These are phyloP conservation scores for Gossypium sturtianum DNA, from an alignment of 345 rosid genomes.

Conservation along the genomic window DNA sequence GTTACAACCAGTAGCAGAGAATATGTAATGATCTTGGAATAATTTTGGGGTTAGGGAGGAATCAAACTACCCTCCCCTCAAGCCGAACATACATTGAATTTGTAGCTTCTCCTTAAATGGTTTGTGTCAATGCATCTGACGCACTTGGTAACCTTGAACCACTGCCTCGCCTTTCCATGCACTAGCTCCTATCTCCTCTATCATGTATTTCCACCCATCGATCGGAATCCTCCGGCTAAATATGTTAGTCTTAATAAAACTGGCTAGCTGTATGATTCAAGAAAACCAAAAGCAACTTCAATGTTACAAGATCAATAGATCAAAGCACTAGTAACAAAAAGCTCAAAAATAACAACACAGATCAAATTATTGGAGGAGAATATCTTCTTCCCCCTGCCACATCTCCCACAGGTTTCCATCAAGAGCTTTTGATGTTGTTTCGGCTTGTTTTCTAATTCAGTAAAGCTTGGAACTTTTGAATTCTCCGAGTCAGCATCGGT, in stretches of 20 bases:
- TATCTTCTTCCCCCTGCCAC: slow-evolving; percentile 96
- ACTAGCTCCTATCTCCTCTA: slow-evolving; percentile 93
- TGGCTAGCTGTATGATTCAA: slow-evolving; percentile 63
- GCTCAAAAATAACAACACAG: slow-evolving; percentile 10
- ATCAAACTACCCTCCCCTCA: slow-evolving; percentile 35
- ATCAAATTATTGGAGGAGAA: slow-evolving; percentile 88
- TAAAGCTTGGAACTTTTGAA: slow-evolving; percentile 44
- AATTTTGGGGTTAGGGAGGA: too few relatives aligned
- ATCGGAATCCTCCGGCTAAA: slow-evolving; percentile 91
- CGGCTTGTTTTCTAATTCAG: slow-evolving; percentile 83
- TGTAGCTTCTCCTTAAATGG: slow-evolving; percentile 55
- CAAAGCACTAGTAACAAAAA: neutral
- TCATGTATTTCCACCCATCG: slow-evolving; percentile 96
- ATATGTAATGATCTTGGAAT: too few relatives aligned
- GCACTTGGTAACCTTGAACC: slow-evolving; percentile 75
- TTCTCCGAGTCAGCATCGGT: slow-evolving; percentile 51
- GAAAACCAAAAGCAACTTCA: neutral
- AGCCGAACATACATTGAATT: slow-evolving; percentile 15
- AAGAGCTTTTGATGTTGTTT: slow-evolving; percentile 67
- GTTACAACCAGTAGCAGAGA: neutral
- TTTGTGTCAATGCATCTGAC: slow-evolving; percentile 67
- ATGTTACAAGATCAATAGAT: neutral
- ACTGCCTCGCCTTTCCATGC: slow-evolving; percentile 86
- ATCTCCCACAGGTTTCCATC: slow-evolving; percentile 92
- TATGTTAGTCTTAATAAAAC: slow-evolving; percentile 88